Conservation (phyloP, 305 asterid species). For the Fraxinus ornus region DNA sequence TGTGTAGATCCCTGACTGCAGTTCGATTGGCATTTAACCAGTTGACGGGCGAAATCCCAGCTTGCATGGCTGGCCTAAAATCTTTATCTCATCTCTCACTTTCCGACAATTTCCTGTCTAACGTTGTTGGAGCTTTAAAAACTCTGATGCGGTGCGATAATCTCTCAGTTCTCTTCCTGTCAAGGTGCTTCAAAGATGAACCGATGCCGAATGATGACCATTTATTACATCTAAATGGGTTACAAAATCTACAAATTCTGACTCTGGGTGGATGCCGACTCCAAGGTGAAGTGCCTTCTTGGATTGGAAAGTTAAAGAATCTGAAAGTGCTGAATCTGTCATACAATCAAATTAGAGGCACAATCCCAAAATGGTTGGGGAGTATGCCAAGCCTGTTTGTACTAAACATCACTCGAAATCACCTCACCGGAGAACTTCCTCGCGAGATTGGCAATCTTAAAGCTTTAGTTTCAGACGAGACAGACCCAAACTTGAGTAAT, state of each 20-base stretch:
- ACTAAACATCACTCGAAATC: conserved; percentile 52
- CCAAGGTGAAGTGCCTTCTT: conserved; percentile 48
- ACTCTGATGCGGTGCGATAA: conserved; percentile 45
- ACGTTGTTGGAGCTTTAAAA: conserved; percentile 43
- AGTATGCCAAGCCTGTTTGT: conserved; percentile 48
- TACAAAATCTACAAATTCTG: conserved; percentile 51
- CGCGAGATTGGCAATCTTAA: conserved; percentile 30
- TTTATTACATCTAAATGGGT: conserved; percentile 31
- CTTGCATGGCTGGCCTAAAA: conserved; percentile 44
- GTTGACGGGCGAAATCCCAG: conserved; percentile 48
- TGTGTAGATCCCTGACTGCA: conserved; percentile 45
- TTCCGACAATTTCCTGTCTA: conserved; percentile 48
- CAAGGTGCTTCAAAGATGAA: conserved; percentile 59
- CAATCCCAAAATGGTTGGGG: conserved; percentile 57
- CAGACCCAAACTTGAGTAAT: conserved; percentile 41
- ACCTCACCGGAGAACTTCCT: conserved; percentile 50
- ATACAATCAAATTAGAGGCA: conserved; percentile 45
- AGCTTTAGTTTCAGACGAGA: conserved; percentile 33
- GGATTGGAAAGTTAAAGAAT: conserved; percentile 45
- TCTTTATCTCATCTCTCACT: conserved; percentile 52
- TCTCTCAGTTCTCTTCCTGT: conserved; percentile 48
- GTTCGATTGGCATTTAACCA: conserved; percentile 52
- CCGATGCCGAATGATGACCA: conserved; percentile 40
- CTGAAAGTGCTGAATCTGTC: conserved; percentile 58
- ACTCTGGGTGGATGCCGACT: conserved; percentile 60